phyloP scores from a whole-genome alignment of 2,329 filamentous ascomycete genomes.

The Emmonsia crescens region DNA sequence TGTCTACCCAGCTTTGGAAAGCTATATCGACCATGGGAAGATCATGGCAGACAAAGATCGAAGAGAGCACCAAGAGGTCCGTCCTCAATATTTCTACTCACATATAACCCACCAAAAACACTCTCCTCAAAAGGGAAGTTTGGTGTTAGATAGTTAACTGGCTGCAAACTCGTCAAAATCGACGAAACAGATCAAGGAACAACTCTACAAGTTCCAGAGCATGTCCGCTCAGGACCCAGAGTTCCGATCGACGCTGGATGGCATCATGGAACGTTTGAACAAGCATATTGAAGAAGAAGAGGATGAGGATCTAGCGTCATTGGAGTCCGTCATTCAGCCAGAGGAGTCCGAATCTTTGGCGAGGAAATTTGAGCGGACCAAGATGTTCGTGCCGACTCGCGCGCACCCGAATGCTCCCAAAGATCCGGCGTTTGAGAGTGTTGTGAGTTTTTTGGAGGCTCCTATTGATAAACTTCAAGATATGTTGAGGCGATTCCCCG shows the following conservation, averaged over 20 bases:
- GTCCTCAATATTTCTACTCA: not conserved
- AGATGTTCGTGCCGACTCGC: conserved; percentile 42
- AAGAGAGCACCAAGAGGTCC: conserved; percentile 11
- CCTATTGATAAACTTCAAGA: conserved; percentile 47
- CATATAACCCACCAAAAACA: not conserved
- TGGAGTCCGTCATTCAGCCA: conserved; percentile 33
- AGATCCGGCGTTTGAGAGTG: conserved; percentile 46
- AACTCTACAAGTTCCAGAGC: conserved; percentile 39
- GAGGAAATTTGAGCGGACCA: conserved; percentile 40
- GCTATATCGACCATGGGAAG: conserved; percentile 36
- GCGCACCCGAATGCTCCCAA: conserved; percentile 41
- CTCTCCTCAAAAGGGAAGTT: not conserved
- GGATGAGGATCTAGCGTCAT: conserved; percentile 34
- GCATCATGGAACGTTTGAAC: conserved; percentile 32
- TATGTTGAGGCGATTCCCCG: conserved; percentile 43
- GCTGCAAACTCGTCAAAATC: not conserved
- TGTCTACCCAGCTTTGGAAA: conserved; percentile 45
- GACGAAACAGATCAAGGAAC: conserved; percentile 37
- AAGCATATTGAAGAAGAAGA: conserved; percentile 43
- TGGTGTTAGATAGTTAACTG: not conserved
- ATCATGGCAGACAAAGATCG: conserved; percentile 31
- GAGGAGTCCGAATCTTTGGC: conserved; percentile 27
- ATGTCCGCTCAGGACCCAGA: conserved; percentile 27
- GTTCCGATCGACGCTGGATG: conserved; percentile 33
- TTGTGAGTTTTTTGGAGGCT: conserved; percentile 42